Evolutionary conservation across 345 rosid genomes (phyloP).

Genomic region (Lepidium didymum): DNA sequence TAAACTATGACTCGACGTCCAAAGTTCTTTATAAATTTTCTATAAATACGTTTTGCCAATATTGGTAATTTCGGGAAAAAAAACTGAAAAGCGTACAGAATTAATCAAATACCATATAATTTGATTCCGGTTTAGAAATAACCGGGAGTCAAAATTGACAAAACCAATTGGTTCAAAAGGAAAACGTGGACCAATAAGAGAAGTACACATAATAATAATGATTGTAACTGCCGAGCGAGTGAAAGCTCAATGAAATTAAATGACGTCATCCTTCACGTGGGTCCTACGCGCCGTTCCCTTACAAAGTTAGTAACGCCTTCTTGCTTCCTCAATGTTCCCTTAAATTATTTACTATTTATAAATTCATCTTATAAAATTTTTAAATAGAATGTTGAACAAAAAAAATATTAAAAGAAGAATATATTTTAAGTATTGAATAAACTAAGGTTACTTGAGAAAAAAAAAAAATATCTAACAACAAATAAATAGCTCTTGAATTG

Average conservation of each 20-base stretch:
- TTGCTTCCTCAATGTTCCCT: background rate
- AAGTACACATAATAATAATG: conserved; percentile 30
- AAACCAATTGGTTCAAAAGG: background rate
- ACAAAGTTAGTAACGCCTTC: conserved; percentile 36
- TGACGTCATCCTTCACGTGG: conserved; percentile 35
- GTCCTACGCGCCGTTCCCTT: conserved; percentile 50
- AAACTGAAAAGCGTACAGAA: conserved; percentile 3
- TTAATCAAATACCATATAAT: background rate
- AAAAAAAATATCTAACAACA: background rate
- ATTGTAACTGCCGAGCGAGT: conserved; percentile 39
- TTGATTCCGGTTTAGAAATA: conserved; percentile 8
- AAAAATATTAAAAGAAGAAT: background rate
- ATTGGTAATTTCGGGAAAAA: background rate
- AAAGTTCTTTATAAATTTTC: conserved; percentile 26
- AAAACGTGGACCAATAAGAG: background rate
- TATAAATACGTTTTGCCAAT: conserved; percentile 34
- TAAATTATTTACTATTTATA: background rate
- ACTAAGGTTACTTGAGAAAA: background rate
- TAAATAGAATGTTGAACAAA: too few species aligned
- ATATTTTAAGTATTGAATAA: background rate
- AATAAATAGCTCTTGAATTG: background rate
- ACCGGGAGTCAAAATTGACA: conserved; percentile 20
- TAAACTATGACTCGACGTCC: background rate
- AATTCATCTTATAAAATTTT: background rate
- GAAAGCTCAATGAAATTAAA: conserved; percentile 5